A percentile compares a stretch with the other conserved stretches of the same genome.
Evolutionary conservation across 768 basidiomycete species (phyloP).

Genomic region (Lactarius vividus): DNA sequence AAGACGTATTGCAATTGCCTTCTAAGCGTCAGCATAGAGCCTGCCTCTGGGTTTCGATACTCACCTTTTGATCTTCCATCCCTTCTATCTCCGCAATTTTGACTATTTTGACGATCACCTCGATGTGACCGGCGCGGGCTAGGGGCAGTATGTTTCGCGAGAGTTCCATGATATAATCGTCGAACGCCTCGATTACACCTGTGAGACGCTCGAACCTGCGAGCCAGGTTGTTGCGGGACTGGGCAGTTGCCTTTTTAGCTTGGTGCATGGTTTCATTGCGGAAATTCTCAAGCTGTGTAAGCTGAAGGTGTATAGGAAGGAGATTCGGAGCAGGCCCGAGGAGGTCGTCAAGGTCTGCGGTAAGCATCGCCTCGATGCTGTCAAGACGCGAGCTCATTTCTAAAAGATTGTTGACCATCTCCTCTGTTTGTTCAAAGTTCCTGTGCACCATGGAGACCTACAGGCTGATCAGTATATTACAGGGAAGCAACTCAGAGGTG

Average conservation of each 20-base stretch:
- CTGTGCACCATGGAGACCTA: constrained; percentile 95
- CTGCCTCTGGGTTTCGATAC: constrained; percentile 11
- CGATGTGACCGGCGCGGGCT: constrained; percentile 71
- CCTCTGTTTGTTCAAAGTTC: constrained; percentile 91
- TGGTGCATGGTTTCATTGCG: constrained; percentile 94
- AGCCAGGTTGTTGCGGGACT: constrained; percentile 63
- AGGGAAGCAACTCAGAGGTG: background rate
- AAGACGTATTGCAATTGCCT: constrained; percentile 92
- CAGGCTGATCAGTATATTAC: background rate
- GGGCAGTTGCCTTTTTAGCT: constrained; percentile 76
- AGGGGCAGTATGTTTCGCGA: constrained; percentile 76
- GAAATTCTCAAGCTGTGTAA: constrained; percentile 90
- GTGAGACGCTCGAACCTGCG: constrained; percentile 86
- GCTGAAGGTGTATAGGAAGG: constrained; percentile 85
- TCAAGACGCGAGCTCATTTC: constrained; percentile 87
- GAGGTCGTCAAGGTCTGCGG: constrained; percentile 70
- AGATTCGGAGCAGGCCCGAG: constrained; percentile 86
- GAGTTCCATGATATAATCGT: constrained; percentile 76
- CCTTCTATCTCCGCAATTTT: constrained; percentile 96
- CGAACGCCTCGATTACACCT: constrained; percentile 76
- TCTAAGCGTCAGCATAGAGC: constrained; percentile 5
- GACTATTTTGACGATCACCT: constrained; percentile 86
- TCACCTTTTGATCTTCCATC: constrained; percentile 89
- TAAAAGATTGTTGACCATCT: constrained; percentile 92
- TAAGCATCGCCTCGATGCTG: constrained; percentile 73